A percentile compares a stretch with the other conserved stretches of the same genome.
Evolutionary conservation across 2,329 filamentous ascomycete species (phyloP).

Genomic region (Epichloe sibirici): DNA sequence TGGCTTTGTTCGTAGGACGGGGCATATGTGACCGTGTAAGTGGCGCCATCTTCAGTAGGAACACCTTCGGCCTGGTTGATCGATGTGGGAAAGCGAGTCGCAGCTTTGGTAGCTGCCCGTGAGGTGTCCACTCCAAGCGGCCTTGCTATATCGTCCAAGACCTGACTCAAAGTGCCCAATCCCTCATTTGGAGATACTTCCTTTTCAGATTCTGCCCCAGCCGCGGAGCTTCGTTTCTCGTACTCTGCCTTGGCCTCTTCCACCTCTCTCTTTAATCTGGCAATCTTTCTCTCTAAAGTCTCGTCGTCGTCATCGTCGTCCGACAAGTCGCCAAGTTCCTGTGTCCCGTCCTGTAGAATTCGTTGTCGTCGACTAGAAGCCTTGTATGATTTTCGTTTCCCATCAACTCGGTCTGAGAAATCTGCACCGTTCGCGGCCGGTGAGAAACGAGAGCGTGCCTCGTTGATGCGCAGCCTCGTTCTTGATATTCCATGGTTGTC

Average conservation of each 20-base stretch:
- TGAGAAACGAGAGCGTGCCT: constrained; percentile 70
- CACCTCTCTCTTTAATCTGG: constrained; percentile 71
- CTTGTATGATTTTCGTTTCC: constrained; percentile 74
- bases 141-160: constrained; percentile 52
- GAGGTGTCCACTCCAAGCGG: constrained; percentile 12
- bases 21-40: constrained; percentile 53
- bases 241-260: constrained; percentile 58
- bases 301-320: constrained; percentile 65
- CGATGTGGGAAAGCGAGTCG: constrained; percentile 3
- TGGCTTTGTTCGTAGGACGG: constrained; percentile 55
- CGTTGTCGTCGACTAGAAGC: constrained; percentile 56
- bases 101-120: constrained; percentile 7
- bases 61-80: constrained; percentile 12
- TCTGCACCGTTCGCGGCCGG: constrained; percentile 65
- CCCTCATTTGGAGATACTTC: constrained; percentile 22
- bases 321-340: constrained; percentile 62
- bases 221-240: constrained; percentile 37
- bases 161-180: constrained; percentile 56
- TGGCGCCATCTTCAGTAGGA: constrained; percentile 25
- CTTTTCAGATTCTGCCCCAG: constrained; percentile 35
- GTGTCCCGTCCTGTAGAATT: constrained; percentile 48
- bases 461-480: constrained; percentile 60
- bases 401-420: constrained; percentile 78
- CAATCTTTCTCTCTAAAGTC: constrained; percentile 64
- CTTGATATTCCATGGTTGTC: constrained; percentile 55